Evolutionary conservation across 345 rosid species (phyloP), one percentile per base, ranked within the genome.

Genomic region (Brassica incana): DNA sequence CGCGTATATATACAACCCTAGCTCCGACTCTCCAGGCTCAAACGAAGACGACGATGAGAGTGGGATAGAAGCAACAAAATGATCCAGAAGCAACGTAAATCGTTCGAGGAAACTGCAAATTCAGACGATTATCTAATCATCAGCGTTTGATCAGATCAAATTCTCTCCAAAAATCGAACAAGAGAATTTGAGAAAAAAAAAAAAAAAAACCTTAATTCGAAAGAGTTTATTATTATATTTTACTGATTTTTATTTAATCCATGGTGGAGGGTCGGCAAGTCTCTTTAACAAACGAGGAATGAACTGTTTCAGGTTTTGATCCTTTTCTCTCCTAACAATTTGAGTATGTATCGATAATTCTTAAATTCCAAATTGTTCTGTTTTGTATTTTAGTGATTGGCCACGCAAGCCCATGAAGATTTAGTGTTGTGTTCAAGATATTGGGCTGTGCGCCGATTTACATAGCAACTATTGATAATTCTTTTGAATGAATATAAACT

Each of bases 11-110:
- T 29, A 29, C 30, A 29, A 29, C 30, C 30, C 30, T 29, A 29
- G 30, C 30, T 27, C 75, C 81, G 85, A 79, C 85, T 80, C 87
- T 90, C 90, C 94, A 89, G 89, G 48, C 87, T 30, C 38, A 2
- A 62, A 69, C 67, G 69, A 67, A 16, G 63, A 78, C 54, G 36
- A 36, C 10, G 54, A 23, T 43, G 56, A 65, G 58, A 65, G 58
- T 69, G 65, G 54, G 64, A 65, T 77, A 25, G 60, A 65, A 78
- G 67, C 67, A 72, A 58, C 16, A 56, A 56, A 72, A 38, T 65
- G 60, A 66, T 78, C 67, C 60, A 15, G 5, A n/a, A 54, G 23
- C 36, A 48, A 50, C 68, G 71, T 70, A 5, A 79, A 80, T 60
- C 75, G 65, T 61, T 23, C 69, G 15, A 67, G 56, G 23, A 3